Evolutionary conservation across 2,329 filamentous ascomycete genomes (phyloP).

Genomic region (Fusarium protoensiforme): DNA sequence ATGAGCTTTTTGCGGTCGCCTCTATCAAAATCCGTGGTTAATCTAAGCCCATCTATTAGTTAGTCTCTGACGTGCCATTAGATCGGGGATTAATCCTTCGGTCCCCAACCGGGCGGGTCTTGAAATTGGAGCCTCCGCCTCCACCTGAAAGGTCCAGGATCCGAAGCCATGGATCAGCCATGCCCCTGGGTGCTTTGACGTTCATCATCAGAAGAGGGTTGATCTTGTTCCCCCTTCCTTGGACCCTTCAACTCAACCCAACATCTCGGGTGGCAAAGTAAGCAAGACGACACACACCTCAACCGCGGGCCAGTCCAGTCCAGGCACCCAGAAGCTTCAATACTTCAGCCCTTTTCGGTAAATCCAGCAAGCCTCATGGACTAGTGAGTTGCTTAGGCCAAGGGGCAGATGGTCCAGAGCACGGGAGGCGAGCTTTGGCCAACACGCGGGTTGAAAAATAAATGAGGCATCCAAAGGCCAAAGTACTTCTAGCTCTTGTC

Average conservation of each 20-base stretch:
- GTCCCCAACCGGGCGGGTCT: constrained; percentile 29
- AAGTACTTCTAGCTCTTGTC: not conserved
- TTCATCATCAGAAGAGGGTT: not conserved
- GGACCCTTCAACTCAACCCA: not conserved
- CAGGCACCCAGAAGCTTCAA: constrained; percentile 29
- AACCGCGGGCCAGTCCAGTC: constrained; percentile 19
- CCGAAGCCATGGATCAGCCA: constrained; percentile 14
- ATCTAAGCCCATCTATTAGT: not conserved
- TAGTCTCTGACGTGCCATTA: constrained; percentile 32
- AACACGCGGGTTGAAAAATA: not conserved
- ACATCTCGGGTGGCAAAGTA: not conserved
- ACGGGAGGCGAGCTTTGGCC: not conserved
- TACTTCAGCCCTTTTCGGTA: constrained; percentile 25
- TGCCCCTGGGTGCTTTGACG: not conserved
- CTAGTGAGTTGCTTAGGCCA: constrained; percentile 31
- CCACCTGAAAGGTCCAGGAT: not conserved
- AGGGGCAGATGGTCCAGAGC: constrained; percentile 30
- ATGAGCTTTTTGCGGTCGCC: not conserved
- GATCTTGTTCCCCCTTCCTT: not conserved
- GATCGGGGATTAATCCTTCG: constrained; percentile 33
- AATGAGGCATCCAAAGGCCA: not conserved
- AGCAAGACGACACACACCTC: not conserved
- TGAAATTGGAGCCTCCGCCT: constrained; percentile 23
- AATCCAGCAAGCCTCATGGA: constrained; percentile 27
- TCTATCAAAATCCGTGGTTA: not conserved